These are phyloP conservation scores for Phoenix roebelenii DNA, from an alignment of 176 grass and related monocot genomes.

Conservation along the genomic window DNA sequence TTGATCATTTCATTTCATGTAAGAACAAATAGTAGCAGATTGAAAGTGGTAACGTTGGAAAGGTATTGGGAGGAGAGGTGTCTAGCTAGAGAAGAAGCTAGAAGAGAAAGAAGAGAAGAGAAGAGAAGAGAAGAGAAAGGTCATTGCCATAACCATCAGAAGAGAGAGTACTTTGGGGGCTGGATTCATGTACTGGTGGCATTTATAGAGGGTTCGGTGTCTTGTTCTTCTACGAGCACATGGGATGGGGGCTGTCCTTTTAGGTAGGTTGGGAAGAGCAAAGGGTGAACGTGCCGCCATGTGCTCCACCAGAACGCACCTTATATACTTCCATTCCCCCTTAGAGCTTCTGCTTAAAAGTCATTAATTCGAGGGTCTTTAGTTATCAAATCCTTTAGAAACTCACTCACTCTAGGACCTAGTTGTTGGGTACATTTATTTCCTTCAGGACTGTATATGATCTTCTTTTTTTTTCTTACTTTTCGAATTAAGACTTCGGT, in stretches of 20 bases:
- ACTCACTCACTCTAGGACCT: not conserved
- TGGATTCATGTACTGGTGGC: slow-evolving; percentile 6
- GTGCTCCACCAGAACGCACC: slow-evolving; percentile 1
- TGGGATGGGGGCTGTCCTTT: not conserved
- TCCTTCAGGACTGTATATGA: not conserved
- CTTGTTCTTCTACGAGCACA: not conserved
- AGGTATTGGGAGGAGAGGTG: too few species aligned
- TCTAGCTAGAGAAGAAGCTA: not conserved
- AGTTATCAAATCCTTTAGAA: not conserved
- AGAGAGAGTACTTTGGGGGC: not conserved
- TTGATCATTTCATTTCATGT: too few species aligned
- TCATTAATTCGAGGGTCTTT: not conserved
- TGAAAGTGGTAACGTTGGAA: too few species aligned
- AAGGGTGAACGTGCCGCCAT: slow-evolving; percentile 3
- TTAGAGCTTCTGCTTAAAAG: not conserved
- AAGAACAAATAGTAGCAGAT: too few species aligned
- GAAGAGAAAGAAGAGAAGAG: not conserved
- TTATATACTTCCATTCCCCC: not conserved
- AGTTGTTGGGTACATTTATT: not conserved
- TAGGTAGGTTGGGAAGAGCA: not conserved
- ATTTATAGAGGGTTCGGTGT: slow-evolving; percentile 3
- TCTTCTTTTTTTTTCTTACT: not conserved
- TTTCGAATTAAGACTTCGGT: not conserved
- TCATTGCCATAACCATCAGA: not conserved
- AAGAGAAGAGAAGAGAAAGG: not conserved